Evolutionary conservation across 345 rosid genomes (phyloP).

Genomic region (Rhizophora apiculata): DNA sequence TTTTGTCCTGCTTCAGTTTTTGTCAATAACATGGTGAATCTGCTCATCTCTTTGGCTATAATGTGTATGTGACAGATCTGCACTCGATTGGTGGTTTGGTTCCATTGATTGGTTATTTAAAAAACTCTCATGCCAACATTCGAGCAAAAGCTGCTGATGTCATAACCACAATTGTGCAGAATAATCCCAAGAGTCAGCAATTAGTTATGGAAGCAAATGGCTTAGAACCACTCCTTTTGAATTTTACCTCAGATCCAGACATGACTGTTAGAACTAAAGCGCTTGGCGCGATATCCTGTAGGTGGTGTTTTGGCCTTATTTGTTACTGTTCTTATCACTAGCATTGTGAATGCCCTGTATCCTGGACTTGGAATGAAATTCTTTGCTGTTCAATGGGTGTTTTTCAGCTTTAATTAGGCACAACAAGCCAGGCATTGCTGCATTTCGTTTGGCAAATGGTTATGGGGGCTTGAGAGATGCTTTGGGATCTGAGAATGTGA

Average conservation of each 20-base stretch:
- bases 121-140: conserved; percentile 63
- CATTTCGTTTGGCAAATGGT: conserved; percentile 90
- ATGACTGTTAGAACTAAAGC: conserved; percentile 67
- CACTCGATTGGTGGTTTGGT: conserved; percentile 84
- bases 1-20: neutral
- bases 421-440: conserved; percentile 71
- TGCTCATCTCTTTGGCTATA: neutral
- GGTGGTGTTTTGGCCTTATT: conserved; percentile 27
- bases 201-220: conserved; percentile 97
- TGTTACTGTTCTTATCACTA: no score
- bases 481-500: conserved; percentile 55
- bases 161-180: conserved; percentile 79
- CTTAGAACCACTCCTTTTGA: conserved; percentile 63
- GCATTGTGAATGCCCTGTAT: neutral
- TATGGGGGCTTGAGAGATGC: conserved; percentile 79
- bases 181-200: conserved; percentile 82
- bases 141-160: conserved; percentile 94
- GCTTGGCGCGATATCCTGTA: conserved; percentile 92
- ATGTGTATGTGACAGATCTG: conserved; percentile 50
- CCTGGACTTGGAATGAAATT: neutral
- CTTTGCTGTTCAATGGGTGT: conserved; percentile 10
- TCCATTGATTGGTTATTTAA: conserved; percentile 78
- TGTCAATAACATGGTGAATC: neutral
- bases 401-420: conserved; percentile 74
- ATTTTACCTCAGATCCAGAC: conserved; percentile 66